Evolutionary conservation across 495 filamentous ascomycete genomes (phyloP).

Genomic region (Aspergillus egyptiacus): DNA sequence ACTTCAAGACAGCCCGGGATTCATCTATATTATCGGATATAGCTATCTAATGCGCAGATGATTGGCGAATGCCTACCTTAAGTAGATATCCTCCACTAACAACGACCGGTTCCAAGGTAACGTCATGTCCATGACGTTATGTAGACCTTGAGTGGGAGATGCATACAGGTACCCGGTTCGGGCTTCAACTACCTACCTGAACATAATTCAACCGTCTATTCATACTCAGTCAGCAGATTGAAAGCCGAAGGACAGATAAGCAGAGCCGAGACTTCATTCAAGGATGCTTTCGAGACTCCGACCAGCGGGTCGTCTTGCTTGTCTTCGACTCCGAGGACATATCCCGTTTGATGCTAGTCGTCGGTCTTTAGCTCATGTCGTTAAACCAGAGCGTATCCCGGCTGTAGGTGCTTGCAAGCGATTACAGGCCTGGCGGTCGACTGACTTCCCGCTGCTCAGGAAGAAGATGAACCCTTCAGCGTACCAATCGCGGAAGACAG

Average conservation of each 20-base stretch:
- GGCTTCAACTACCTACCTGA: too few species aligned
- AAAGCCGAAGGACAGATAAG: not conserved
- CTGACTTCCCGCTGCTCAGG: constrained; percentile 13
- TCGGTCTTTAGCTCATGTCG: constrained; percentile 7
- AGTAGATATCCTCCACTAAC: too few species aligned
- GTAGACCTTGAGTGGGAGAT: too few species aligned
- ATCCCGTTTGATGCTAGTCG: not conserved
- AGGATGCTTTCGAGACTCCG: not conserved
- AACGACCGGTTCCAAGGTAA: too few species aligned
- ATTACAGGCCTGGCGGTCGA: not conserved
- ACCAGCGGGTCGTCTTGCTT: not conserved
- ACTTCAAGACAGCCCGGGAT: too few species aligned
- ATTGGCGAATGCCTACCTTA: too few species aligned
- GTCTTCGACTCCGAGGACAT: not conserved
- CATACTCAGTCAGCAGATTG: too few species aligned
- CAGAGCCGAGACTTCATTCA: not conserved
- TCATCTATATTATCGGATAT: too few species aligned
- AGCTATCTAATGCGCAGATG: too few species aligned
- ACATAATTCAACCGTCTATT: too few species aligned
- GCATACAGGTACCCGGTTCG: too few species aligned
- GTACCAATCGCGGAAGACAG: constrained; percentile 22
- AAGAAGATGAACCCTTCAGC: constrained; percentile 19
- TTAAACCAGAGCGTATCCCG: constrained; percentile 2
- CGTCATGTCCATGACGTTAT: constrained; percentile 5
- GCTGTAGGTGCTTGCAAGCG: not conserved